Evolutionary conservation across 139 green algal species (phyloP), one percentile per base, ranked within the genome.

Genomic region (Medakamo hakoo): DNA sequence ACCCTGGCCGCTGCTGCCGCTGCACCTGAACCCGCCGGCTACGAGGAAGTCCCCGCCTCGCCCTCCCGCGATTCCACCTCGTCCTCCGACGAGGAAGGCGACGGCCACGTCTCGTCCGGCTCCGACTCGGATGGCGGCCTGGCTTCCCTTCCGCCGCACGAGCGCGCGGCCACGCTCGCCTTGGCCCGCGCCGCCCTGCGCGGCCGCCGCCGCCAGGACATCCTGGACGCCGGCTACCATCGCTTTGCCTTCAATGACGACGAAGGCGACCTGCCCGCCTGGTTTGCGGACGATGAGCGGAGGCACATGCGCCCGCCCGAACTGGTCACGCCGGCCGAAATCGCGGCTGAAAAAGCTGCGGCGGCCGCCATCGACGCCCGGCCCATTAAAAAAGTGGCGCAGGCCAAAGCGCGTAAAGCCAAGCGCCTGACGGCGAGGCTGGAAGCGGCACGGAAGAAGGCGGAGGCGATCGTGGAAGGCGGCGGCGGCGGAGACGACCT

Each of bases 211-310:
- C 85, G 85, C 60, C 60, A 94, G 59, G 84, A 78, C 55, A 88
- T 98, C 23, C 63, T 99, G 49, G 91, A 99, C 49, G 85, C 79
- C 0, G 90, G 87, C 5, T 99, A 98, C 85, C 95, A 95, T 80
- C 74, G 84, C 21, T 83, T 88, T 69, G 77, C 78, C 1, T 49
- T 49, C 62, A 73, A 63, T 77, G 83, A 97, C 67, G 88, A 96
- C 71, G 71, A 78, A 21, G 40, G 40, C 2, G 67, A 62, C 19
- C 63, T 94, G 62, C 89, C 91, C 0, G 74, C 76, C 21, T 97
- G 91, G 89, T 95, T 97, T 65, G 67, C 67, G 1, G 84, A 95
- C 58, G 89, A 98, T 59, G 87, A 99, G 79, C 61, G 74, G 26
- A 66, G 68, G 62, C 71, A 60, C 70, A 77, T 74, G 65, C 61